These are phyloP conservation scores for Lavandula angustifolia DNA, from an alignment of 257 asterid genomes.

Conservation along the genomic window DNA sequence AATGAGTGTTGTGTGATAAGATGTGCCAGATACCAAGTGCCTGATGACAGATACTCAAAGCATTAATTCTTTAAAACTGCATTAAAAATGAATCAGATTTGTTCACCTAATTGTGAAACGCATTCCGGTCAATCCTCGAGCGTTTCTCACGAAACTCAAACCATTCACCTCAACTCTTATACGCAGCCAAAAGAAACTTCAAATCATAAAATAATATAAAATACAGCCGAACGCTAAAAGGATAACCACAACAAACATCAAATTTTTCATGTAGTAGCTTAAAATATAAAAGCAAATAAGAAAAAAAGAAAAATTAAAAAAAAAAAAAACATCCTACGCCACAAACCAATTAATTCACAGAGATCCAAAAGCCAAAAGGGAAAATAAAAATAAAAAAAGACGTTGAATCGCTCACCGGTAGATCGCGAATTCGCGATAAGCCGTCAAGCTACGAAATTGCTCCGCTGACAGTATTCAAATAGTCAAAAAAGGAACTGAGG, in stretches of 20 bases:
- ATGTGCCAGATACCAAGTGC: slow-evolving; percentile 21
- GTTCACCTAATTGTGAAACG: slow-evolving; percentile 21
- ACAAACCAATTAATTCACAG: slow-evolving; percentile 29
- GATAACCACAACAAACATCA: slow-evolving; percentile 26
- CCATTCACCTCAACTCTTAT: slow-evolving; percentile 31
- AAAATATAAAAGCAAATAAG: not conserved
- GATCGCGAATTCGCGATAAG: slow-evolving; percentile 45
- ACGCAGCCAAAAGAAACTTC: slow-evolving; percentile 4
- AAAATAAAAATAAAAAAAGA: not conserved
- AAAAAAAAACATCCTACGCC: not conserved
- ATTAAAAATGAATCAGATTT: slow-evolving; percentile 10
- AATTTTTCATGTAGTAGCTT: not conserved
- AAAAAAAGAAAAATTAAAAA: not conserved
- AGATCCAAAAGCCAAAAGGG: slow-evolving; percentile 3
- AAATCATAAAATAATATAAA: slow-evolving; percentile 15
- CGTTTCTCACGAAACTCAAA: slow-evolving; percentile 28
- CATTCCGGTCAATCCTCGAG: slow-evolving; percentile 15
- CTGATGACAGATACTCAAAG: slow-evolving; percentile 12
- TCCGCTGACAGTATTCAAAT: not conserved
- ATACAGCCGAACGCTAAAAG: slow-evolving; percentile 10
- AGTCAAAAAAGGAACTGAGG: slow-evolving; percentile 28
- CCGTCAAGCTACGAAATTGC: slow-evolving; percentile 28
- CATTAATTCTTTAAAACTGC: slow-evolving; percentile 3
- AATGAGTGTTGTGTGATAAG: slow-evolving; percentile 1
- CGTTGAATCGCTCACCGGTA: slow-evolving; percentile 32